Evolutionary conservation across 1,139 yeast genomes (phyloP).

Genomic region (Kluyveromyces marxianus): DNA sequence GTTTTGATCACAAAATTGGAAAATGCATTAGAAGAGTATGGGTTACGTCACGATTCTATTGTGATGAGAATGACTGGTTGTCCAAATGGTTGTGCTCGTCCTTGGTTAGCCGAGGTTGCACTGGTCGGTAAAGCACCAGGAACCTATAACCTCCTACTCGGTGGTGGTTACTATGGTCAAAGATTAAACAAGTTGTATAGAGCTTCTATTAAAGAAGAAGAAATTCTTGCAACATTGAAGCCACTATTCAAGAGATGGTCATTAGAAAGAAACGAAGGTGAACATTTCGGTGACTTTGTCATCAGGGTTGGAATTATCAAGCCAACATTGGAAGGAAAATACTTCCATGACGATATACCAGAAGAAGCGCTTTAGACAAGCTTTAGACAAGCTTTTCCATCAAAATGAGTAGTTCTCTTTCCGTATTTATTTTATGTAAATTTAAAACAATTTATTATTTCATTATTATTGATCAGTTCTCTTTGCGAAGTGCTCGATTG

Average conservation of each 20-base stretch:
- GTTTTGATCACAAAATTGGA: conserved; percentile 74
- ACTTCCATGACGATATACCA: conserved; percentile 89
- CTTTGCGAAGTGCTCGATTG: background rate
- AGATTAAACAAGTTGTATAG: conserved; percentile 86
- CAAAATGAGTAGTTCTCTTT: no score
- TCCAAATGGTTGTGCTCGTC: conserved; percentile 98
- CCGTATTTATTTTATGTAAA: no score
- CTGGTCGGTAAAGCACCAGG: conserved; percentile 93
- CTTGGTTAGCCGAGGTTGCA: conserved; percentile 96
- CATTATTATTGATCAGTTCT: no score
- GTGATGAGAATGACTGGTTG: conserved; percentile 99
- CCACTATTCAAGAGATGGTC: conserved; percentile 95
- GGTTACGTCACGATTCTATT: conserved; percentile 87
- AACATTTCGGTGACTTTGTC: conserved; percentile 92
- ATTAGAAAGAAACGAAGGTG: conserved; percentile 80
- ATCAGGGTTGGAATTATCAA: conserved; percentile 79
- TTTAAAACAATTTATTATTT: background rate
- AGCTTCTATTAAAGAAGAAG: conserved; percentile 85
- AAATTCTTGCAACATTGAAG: conserved; percentile 65
- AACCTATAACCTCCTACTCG: conserved; percentile 88
- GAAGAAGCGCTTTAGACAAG: conserved; percentile 48
- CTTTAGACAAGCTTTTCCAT: no score
- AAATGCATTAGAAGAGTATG: conserved; percentile 78
- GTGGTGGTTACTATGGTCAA: conserved; percentile 95
- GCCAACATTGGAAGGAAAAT: conserved; percentile 85